Base-by-base conservation (phyloP, 768 basidiomycete genomes). In the Leccinum longicurvipes region DNA sequence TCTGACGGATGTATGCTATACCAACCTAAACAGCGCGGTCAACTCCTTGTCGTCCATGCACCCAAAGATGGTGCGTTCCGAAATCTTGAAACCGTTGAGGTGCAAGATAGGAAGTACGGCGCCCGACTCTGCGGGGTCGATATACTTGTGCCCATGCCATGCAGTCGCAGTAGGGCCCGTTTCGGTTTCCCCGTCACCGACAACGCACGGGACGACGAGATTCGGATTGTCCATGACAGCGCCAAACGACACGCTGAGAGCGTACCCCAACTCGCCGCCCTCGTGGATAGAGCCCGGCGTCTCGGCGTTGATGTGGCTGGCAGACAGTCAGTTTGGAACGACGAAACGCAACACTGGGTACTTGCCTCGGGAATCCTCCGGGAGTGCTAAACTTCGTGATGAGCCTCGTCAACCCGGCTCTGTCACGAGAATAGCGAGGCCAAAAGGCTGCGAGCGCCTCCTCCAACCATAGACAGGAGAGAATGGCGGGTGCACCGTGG, bases 281-380 rank as follows among this genome's bases (percentile, higher is more conserved):
- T 97, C 93, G 63, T 97, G 93, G 59, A 97, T 95, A 3, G 83
- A 79, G 6, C 93, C 93, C 19, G 93, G 93, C 1, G 91, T 93
- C 70, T 91, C 83, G 0, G 92, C 88, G 56, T 92, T 89, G 60
- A 88, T 82, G 55, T 87, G 85, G 62, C 85, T 86, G 32, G 11
- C 47, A 54, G n/a, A 24, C 17, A 2, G 27, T 61, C 21, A 63
- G 47, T 14, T 7, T 52, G 14, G 15, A 14, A 19, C 8, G 28
- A 28, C 7, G 31, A n/a, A n/a, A n/a, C n/a, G n/a, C n/a, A n/a
- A n/a, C n/a, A n/a, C n/a, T n/a, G n/a, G n/a, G n/a, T n/a, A n/a
- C n/a, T n/a, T n/a, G 82, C 77, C 86, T 89, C 6, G 93, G 91
- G 68, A 90, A 89, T 23, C 93, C 92, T 21, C 89, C 88, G 0